A percentile compares a stretch with the other conserved stretches of the same genome.
phyloP scores from a whole-genome alignment of 441 rosid genomes.

The Pelargonium fulgidum region DNA sequence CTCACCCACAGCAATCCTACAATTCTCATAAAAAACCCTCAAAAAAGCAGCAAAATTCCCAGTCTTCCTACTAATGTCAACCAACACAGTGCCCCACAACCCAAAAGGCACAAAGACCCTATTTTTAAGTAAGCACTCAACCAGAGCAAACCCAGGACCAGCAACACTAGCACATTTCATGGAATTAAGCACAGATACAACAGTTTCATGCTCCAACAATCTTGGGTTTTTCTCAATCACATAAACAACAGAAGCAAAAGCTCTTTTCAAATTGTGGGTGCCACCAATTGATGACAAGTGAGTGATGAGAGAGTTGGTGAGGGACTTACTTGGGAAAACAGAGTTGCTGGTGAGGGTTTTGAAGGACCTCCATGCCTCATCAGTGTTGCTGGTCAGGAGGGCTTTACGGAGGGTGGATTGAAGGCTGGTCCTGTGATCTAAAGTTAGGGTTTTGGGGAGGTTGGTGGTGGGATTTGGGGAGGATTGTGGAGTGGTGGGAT shows the following conservation, averaged over 20 bases:
- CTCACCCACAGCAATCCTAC: constrained; percentile 67
- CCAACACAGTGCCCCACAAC: constrained; percentile 61
- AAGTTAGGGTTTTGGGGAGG: constrained; percentile 37
- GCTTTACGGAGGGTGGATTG: constrained; percentile 60
- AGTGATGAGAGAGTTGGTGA: constrained; percentile 62
- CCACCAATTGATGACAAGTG: constrained; percentile 49
- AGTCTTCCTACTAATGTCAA: constrained; percentile 46
- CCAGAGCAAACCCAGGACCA: constrained; percentile 77
- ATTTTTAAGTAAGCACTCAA: constrained; percentile 65
- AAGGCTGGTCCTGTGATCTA: constrained; percentile 35
- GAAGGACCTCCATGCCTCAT: constrained; percentile 84
- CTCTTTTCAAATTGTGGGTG: constrained; percentile 73
- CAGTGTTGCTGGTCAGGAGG: constrained; percentile 42
- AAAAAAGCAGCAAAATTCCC: constrained; percentile 44
- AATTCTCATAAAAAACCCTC: constrained; percentile 58
- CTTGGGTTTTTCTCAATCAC: constrained; percentile 57
- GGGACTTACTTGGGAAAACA: constrained; percentile 46
- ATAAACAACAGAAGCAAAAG: constrained; percentile 76
- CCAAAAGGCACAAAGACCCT: constrained; percentile 75
- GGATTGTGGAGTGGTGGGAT: constrained; percentile 26
- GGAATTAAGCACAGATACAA: constrained; percentile 43
- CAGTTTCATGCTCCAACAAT: constrained; percentile 49
- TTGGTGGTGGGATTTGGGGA: constrained; percentile 23
- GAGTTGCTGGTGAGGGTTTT: constrained; percentile 55
- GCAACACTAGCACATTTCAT: constrained; percentile 52